phyloP scores from a whole-genome alignment of 805 yeast genomes.

The Yarrowia hollandica region DNA sequence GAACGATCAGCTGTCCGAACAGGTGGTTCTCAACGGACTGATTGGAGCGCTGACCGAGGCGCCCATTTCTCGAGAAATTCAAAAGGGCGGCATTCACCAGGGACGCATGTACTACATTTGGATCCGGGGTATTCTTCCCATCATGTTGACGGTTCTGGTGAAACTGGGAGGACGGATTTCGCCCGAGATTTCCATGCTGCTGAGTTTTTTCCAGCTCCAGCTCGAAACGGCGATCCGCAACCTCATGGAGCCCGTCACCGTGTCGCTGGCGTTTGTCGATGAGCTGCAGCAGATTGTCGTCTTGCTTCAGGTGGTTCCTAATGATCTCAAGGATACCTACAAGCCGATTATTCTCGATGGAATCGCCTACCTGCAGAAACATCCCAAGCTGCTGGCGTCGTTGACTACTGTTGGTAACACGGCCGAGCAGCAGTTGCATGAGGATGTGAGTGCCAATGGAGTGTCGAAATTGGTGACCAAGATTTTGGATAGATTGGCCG shows the following conservation, averaged over 20 bases:
- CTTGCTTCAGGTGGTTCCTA: conserved; percentile 55
- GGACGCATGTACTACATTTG: conserved; percentile 69
- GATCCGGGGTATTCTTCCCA: conserved; percentile 79
- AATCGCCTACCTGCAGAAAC: conserved; percentile 72
- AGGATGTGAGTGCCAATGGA: conserved; percentile 42
- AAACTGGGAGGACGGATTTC: conserved; percentile 62
- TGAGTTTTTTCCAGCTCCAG: conserved; percentile 64
- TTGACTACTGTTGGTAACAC: conserved; percentile 61
- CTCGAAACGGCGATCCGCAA: conserved; percentile 59
- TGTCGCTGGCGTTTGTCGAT: conserved; percentile 52
- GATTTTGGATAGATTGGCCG: conserved; percentile 11
- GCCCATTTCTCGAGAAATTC: conserved; percentile 65
- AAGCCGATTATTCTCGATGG: conserved; percentile 52
- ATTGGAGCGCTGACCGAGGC: conserved; percentile 70
- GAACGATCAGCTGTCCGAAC: conserved; percentile 63
- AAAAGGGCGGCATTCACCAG: conserved; percentile 57
- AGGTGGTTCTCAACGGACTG: conserved; percentile 62
- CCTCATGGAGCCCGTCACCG: conserved; percentile 61
- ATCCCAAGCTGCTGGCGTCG: conserved; percentile 78
- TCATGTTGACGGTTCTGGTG: conserved; percentile 58
- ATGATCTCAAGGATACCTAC: neutral
- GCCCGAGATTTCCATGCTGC: conserved; percentile 65
- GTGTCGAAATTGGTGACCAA: conserved; percentile 5
- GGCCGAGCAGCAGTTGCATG: conserved; percentile 63
- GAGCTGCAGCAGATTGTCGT: conserved; percentile 71